These are phyloP conservation scores for Waltergamsia citrina DNA, from an alignment of 2,329 filamentous ascomycete genomes.

Conservation along the genomic window DNA sequence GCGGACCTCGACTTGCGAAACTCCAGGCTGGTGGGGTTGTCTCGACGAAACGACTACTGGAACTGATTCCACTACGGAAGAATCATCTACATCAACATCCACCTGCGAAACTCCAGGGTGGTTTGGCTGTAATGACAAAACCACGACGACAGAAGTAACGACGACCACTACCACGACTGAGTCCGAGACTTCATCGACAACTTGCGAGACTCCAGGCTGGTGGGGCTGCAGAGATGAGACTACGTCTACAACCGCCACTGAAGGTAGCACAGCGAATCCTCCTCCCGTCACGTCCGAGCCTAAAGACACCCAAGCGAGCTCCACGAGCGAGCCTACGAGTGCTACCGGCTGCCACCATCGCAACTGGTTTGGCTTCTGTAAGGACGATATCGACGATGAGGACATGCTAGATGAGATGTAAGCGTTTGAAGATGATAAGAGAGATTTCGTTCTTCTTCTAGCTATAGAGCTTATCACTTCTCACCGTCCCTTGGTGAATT, in stretches of 20 bases:
- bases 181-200: slow-evolving; percentile 11
- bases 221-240: slow-evolving; percentile 38
- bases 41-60: slow-evolving; percentile 47
- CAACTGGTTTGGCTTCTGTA: slow-evolving; percentile 6
- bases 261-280: background rate
- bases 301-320: background rate
- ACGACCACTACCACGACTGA: slow-evolving; percentile 12
- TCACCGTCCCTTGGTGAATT: no score
- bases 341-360: slow-evolving; percentile 4
- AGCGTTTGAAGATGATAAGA: no score
- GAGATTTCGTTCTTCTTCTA: no score
- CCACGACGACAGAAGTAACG: slow-evolving; percentile 13
- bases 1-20: slow-evolving; percentile 78
- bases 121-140: slow-evolving; percentile 44
- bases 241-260: slow-evolving; percentile 13
- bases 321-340: background rate
- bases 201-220: slow-evolving; percentile 45
- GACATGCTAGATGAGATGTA: slow-evolving; percentile 11
- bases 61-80: slow-evolving; percentile 20
- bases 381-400: slow-evolving; percentile 24
- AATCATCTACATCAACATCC: slow-evolving; percentile 30
- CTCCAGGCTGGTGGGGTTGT: slow-evolving; percentile 88
- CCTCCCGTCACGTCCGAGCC: slow-evolving; percentile 5
- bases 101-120: slow-evolving; percentile 46
- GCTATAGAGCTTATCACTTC: no score